Evolutionary conservation across 208 protist species (phyloP), one percentile per base, ranked within the genome.

Genomic region (Wallacemonas sp.): DNA sequence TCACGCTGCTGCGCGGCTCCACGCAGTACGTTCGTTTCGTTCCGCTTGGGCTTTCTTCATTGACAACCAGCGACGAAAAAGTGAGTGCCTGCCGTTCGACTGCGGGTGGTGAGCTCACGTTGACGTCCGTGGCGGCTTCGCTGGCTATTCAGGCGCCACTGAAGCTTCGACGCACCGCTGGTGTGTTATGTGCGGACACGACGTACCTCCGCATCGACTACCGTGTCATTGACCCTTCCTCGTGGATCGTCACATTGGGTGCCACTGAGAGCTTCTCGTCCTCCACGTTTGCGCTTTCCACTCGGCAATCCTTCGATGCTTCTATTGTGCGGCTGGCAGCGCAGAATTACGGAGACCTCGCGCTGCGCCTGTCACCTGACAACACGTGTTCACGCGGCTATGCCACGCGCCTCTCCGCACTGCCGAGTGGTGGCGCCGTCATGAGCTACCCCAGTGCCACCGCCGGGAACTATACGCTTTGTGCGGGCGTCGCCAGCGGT

Each of bases 171-270:
- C 42, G 78, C 44, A 21, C 68, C 3, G 60, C 55, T 10, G 85
- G 85, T 44, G 68, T 91, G 33, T 42, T 91, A 22, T 91, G 85
- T 58, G 59, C 71, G 5, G 66, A 66, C 10, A 42, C 29, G 2
- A 50, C 61, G 38, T 91, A 91, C 68, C 58, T 87, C 42, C 73
- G 78, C 22, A 60, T 91, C 15, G 81, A 91, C 67, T 91, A 91
- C 66, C 37, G 52, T 24, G 63, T 87, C 19, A 38, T 80, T 27
- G 72, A 76, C 30, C 61, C 81, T 21, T 50, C 22, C 13, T 42
- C 53, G 24, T 81, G 78, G 72, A 71, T 91, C 21, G 30, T 52
- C 19, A 67, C 68, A 0, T 45, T 87, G 27, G 78, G 74, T 29
- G 71, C 59, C 45, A 71, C 65, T 2, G 44, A 24, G 3, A 37